These are phyloP conservation scores for Ramalina peruviana DNA, from an alignment of 495 filamentous ascomycete genomes.

Conservation along the genomic window DNA sequence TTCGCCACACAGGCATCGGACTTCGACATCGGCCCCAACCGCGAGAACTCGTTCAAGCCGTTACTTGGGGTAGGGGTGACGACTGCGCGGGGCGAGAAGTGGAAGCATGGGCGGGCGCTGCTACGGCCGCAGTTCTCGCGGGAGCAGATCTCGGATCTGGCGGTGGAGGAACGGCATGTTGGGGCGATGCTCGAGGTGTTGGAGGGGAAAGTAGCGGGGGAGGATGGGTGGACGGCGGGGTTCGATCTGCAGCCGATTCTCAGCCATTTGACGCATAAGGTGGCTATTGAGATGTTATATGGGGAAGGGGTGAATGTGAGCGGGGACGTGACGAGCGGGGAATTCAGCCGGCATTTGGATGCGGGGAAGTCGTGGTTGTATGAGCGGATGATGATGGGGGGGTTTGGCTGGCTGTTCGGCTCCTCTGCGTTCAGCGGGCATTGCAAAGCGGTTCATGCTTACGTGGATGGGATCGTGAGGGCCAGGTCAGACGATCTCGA, in stretches of 20 bases:
- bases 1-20: conserved; percentile 42
- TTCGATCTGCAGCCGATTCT: conserved; percentile 16
- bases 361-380: background rate
- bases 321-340: too few species aligned
- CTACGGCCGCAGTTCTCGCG: conserved; percentile 43
- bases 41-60: conserved; percentile 23
- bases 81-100: conserved; percentile 33
- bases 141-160: conserved; percentile 36
- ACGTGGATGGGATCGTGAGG: background rate
- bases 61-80: conserved; percentile 38
- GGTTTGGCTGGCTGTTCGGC: background rate
- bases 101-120: conserved; percentile 39
- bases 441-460: background rate
- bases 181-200: conserved; percentile 24
- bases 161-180: conserved; percentile 37
- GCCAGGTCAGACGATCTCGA: background rate
- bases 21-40: conserved; percentile 28
- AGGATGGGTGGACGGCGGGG: conserved; percentile 28
- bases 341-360: too few species aligned
- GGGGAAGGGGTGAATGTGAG: too few species aligned
- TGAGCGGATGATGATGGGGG: background rate
- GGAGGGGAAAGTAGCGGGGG: conserved; percentile 21
- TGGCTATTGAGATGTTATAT: too few species aligned
- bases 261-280: too few species aligned
- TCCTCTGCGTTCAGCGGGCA: background rate